Conservation (phyloP, 2,329 filamentous ascomycete genomes). For the Aspergillus novofumigatus region DNA sequence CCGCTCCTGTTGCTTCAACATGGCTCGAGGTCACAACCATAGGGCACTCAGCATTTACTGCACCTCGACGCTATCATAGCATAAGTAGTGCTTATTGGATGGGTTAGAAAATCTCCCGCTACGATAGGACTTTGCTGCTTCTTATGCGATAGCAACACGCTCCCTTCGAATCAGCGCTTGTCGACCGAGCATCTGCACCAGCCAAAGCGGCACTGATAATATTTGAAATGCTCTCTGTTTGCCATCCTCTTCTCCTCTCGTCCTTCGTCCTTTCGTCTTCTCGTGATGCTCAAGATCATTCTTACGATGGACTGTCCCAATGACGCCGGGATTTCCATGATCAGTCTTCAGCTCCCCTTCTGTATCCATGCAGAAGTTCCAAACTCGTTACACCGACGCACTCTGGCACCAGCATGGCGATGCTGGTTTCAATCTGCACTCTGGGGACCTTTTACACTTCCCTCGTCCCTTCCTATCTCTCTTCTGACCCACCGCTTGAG, state of each 20-base stretch:
- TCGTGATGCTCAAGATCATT: background rate
- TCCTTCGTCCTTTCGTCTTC: background rate
- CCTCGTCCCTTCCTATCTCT: background rate
- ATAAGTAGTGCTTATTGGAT: background rate
- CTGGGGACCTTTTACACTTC: background rate
- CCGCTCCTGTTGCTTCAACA: background rate
- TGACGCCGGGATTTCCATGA: background rate
- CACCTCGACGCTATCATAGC: background rate
- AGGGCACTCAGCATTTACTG: background rate
- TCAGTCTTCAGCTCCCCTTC: background rate
- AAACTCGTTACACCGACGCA: background rate
- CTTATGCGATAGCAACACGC: background rate
- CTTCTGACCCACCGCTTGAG: background rate
- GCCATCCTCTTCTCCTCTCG: background rate
- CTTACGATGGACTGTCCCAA: slow-evolving; percentile 12
- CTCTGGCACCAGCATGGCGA: background rate
- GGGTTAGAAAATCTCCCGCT: background rate
- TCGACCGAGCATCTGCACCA: background rate
- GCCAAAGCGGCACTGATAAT: background rate
- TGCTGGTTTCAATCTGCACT: background rate
- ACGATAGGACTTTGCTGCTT: background rate
- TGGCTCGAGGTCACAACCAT: background rate
- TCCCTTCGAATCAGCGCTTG: background rate
- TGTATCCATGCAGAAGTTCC: background rate
- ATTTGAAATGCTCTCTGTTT: background rate